A percentile compares a stretch with the other conserved stretches of the same genome.
Conservation (phyloP, 805 yeast species). For the Starmerella apicola region DNA sequence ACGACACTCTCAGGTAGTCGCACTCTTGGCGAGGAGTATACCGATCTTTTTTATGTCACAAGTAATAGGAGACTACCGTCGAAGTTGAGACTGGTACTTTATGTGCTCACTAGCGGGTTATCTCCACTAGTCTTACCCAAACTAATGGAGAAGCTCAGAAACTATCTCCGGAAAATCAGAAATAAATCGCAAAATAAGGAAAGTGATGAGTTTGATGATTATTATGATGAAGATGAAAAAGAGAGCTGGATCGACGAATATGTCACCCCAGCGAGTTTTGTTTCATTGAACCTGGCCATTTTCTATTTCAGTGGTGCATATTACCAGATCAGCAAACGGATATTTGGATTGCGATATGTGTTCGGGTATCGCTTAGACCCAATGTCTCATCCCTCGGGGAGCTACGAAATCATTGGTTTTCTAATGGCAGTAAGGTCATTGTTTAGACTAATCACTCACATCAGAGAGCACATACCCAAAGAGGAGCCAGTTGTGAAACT, state of each 20-base stretch:
- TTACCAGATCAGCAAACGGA: constrained; percentile 62
- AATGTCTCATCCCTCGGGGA: constrained; percentile 23
- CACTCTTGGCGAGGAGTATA: constrained; percentile 90
- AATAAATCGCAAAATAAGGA: neutral
- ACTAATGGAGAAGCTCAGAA: constrained; percentile 16
- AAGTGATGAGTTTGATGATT: constrained; percentile 2
- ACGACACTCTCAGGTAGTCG: constrained; percentile 68
- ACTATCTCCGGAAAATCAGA: constrained; percentile 8
- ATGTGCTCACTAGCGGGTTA: constrained; percentile 46
- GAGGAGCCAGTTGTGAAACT: constrained; percentile 13
- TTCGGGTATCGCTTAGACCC: constrained; percentile 27
- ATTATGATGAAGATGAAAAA: constrained; percentile 4
- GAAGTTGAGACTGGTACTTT: constrained; percentile 38
- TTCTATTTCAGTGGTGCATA: constrained; percentile 77
- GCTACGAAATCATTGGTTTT: constrained; percentile 62
- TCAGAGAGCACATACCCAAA: constrained; percentile 12
- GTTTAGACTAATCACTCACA: constrained; percentile 13
- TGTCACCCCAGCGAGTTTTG: constrained; percentile 29
- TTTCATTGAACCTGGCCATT: constrained; percentile 62
- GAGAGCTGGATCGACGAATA: constrained; percentile 9
- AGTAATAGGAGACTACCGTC: constrained; percentile 21
- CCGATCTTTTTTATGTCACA: constrained; percentile 37
- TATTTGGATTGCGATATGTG: constrained; percentile 69
- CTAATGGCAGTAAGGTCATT: constrained; percentile 26
- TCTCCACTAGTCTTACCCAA: constrained; percentile 41